Conservation (phyloP, 768 basidiomycete species). For the Suillus subaureus region DNA sequence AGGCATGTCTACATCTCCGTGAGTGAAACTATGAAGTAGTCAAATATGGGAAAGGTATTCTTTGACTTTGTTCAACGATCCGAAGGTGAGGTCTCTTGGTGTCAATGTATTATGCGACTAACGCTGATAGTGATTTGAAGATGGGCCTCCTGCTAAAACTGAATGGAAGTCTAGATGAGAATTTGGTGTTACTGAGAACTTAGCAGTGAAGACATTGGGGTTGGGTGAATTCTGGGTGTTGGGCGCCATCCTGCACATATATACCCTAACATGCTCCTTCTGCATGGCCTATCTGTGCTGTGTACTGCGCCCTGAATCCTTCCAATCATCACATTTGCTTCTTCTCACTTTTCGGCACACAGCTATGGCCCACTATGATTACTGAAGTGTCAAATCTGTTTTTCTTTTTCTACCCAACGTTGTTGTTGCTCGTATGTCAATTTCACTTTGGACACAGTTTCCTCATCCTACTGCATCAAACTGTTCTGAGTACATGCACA, state of each 20-base stretch:
- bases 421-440: not conserved
- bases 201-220: not conserved
- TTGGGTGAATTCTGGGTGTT: not conserved
- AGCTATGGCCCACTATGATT: not conserved
- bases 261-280: not conserved
- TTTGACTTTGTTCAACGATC: not conserved
- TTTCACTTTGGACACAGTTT: not conserved
- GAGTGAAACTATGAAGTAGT: not conserved
- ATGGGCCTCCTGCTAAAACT: not conserved
- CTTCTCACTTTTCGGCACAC: not conserved
- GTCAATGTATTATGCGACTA: no score
- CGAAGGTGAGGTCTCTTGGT: not conserved
- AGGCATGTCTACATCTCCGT: not conserved
- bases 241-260: no score
- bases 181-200: not conserved
- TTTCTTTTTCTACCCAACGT: not conserved
- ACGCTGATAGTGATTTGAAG: not conserved
- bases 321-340: not conserved
- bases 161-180: not conserved
- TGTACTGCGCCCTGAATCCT: not conserved
- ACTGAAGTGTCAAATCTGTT: not conserved
- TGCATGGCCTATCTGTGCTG: not conserved
- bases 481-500: not conserved
- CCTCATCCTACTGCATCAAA: not conserved
- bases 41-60: not conserved